Percentiles rank a stretch among this genome's conserved stretches.
Evolutionary conservation across 2,329 filamentous ascomycete genomes (phyloP).

Genomic region (Aspergillus tanneri): DNA sequence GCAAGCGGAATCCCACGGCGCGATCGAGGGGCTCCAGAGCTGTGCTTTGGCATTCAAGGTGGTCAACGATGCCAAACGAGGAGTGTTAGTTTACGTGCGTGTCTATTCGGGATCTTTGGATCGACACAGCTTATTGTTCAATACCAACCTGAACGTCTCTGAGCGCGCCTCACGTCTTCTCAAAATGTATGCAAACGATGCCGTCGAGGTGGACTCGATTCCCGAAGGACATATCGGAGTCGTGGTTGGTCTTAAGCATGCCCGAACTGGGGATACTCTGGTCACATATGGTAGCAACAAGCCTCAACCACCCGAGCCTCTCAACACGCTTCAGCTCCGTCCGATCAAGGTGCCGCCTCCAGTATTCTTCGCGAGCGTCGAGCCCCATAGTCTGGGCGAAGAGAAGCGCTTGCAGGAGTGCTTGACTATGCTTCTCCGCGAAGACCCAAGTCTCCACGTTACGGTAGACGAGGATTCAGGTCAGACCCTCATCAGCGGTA

Average conservation of each 20-base stretch:
- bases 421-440: conserved; percentile 74
- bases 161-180: conserved; percentile 79
- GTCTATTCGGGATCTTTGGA: conserved; percentile 83
- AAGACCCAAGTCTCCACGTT: conserved; percentile 89
- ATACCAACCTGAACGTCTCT: conserved; percentile 76
- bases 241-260: conserved; percentile 81
- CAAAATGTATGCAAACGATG: conserved; percentile 85
- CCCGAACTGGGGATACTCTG: conserved; percentile 91
- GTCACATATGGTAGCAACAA: conserved; percentile 68
- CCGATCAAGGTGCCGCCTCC: conserved; percentile 88
- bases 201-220: conserved; percentile 78
- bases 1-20: conserved; percentile 47
- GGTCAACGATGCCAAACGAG: conserved; percentile 79
- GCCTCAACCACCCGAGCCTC: conserved; percentile 63
- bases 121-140: conserved; percentile 75
- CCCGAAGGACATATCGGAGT: conserved; percentile 89
- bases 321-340: conserved; percentile 76
- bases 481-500: conserved; percentile 88
- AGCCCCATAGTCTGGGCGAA: conserved; percentile 73
- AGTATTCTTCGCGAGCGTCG: conserved; percentile 94
- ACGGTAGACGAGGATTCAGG: conserved; percentile 84
- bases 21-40: conserved; percentile 63
- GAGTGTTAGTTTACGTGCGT: conserved; percentile 85
- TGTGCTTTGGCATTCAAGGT: conserved; percentile 87
- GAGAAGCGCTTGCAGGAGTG: conserved; percentile 76